These are phyloP conservation scores for Trichosporon coremiiforme DNA, from an alignment of 1,284 basidiomycete genomes.

Conservation along the genomic window DNA sequence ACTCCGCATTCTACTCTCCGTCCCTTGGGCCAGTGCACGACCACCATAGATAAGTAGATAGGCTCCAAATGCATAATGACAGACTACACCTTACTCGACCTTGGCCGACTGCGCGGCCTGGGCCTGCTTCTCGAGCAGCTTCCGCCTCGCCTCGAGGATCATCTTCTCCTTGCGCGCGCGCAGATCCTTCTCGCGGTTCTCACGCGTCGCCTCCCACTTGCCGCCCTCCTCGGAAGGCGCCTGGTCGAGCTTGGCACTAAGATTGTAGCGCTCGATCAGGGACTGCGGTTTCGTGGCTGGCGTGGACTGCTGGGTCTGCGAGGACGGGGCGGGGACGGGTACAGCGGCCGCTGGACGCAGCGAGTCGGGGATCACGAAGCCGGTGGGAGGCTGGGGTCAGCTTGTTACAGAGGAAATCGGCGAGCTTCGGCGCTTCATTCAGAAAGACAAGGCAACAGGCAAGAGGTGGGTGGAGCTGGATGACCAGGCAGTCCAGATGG, in stretches of 20 bases:
- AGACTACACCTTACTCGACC: slow-evolving; percentile 28
- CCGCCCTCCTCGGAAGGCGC: slow-evolving; percentile 20
- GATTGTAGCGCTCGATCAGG: slow-evolving; percentile 48
- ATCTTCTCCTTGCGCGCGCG: slow-evolving; percentile 53
- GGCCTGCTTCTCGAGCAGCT: slow-evolving; percentile 46
- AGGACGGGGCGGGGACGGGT: slow-evolving; percentile 5
- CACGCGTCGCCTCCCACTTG: slow-evolving; percentile 52
- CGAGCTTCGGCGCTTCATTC: too few species aligned
- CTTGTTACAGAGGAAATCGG: background rate
- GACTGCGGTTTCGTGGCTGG: slow-evolving; percentile 29
- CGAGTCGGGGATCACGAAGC: slow-evolving; percentile 28
- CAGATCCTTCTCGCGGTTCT: slow-evolving; percentile 48
- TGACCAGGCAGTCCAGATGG: background rate
- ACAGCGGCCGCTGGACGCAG: slow-evolving; percentile 23
- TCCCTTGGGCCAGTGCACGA: background rate
- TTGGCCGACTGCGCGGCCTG: slow-evolving; percentile 23
- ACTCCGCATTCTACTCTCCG: too few species aligned
- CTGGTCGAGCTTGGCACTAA: slow-evolving; percentile 37
- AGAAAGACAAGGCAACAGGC: too few species aligned
- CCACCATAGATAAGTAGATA: slow-evolving; percentile 20
- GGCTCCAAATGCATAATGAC: slow-evolving; percentile 18
- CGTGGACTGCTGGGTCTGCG: slow-evolving; percentile 25
- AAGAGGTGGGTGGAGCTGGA: background rate
- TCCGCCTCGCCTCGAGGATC: slow-evolving; percentile 52
- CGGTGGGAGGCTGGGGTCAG: slow-evolving; percentile 27